These are phyloP conservation scores for Pseudogymnoascus sp. DNA, from an alignment of 2,329 filamentous ascomycete species.

Conservation along the genomic window DNA sequence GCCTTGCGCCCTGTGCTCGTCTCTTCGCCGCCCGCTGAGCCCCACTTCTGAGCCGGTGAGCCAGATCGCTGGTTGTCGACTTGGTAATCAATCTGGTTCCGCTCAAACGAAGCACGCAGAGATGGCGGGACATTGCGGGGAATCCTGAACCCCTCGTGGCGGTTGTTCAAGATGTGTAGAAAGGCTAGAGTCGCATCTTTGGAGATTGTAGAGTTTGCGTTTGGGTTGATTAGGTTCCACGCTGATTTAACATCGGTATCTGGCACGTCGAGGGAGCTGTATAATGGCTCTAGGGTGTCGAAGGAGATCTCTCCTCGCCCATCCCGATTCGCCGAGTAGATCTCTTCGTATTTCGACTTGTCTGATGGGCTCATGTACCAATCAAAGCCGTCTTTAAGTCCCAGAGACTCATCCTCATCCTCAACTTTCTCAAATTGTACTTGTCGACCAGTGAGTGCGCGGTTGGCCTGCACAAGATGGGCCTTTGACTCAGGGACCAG, in stretches of 20 bases:
- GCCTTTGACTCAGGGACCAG: constrained; percentile 92
- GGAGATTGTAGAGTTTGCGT: constrained; percentile 70
- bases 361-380: constrained; percentile 97
- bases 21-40: constrained; percentile 65
- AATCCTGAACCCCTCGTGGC: constrained; percentile 91
- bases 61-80: constrained; percentile 62
- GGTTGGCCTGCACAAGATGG: constrained; percentile 75
- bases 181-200: constrained; percentile 94
- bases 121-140: constrained; percentile 85
- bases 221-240: constrained; percentile 97
- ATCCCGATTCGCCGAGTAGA: constrained; percentile 88
- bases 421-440: constrained; percentile 79
- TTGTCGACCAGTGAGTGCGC: constrained; percentile 70
- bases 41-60: constrained; percentile 67
- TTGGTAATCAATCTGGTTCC: constrained; percentile 94
- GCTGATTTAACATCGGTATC: constrained; percentile 79
- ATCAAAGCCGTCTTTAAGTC: constrained; percentile 92
- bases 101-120: constrained; percentile 85
- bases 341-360: constrained; percentile 91
- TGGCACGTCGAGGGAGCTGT: constrained; percentile 67
- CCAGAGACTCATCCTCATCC: constrained; percentile 71
- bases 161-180: constrained; percentile 90
- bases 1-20: constrained; percentile 84
- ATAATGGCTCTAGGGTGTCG: constrained; percentile 69
- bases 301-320: constrained; percentile 78